phyloP scores from a whole-genome alignment of 2,329 filamentous ascomycete genomes.

The Cladosporium sp. region DNA sequence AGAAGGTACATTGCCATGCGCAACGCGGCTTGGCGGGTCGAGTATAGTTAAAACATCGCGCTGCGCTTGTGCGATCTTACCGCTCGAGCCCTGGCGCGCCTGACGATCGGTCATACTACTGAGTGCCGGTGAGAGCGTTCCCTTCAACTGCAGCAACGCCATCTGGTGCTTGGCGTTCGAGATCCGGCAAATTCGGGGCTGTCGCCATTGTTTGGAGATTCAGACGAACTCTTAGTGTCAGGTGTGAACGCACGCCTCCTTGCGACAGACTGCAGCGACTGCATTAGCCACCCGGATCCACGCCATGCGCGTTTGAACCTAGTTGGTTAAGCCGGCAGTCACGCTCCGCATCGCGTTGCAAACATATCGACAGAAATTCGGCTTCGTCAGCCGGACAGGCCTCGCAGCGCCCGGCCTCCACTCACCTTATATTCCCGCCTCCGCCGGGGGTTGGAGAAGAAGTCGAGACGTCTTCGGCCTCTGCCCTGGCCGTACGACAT shows the following conservation, averaged over 20 bases:
- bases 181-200: constrained; percentile 2
- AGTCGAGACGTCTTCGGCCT: background rate
- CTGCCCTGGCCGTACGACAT: background rate
- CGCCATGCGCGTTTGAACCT: constrained; percentile 9
- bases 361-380: background rate
- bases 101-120: constrained; percentile 6
- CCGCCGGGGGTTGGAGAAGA: too few species aligned
- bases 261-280: constrained; percentile 1
- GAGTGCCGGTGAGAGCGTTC: constrained; percentile 5
- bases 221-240: background rate
- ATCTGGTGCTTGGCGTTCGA: constrained; percentile 9
- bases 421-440: background rate
- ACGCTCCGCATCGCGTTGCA: constrained; percentile 6
- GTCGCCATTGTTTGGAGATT: background rate
- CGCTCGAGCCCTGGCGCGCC: background rate
- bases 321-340: constrained; percentile 5
- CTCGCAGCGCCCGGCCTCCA: background rate
- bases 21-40: constrained; percentile 5
- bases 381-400: background rate
- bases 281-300: background rate
- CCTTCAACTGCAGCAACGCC: constrained; percentile 8
- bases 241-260: background rate
- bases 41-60: constrained; percentile 11
- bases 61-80: constrained; percentile 12
- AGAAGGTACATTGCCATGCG: background rate